Conservation (phyloP, 2,329 filamentous ascomycete genomes). For the Botrytis porri region DNA sequence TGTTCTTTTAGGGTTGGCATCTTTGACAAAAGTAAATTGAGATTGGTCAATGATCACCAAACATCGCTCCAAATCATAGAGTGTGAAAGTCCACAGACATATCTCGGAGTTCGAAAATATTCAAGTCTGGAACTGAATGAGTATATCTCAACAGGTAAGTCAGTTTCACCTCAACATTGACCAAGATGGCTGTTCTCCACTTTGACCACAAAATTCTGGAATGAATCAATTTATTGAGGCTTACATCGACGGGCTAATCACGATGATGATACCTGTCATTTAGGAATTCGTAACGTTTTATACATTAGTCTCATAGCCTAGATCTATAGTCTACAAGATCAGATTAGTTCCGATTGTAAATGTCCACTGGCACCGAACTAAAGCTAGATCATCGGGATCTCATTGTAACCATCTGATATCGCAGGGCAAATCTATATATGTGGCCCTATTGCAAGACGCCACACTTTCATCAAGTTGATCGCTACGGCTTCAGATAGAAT, state of each 20-base stretch:
- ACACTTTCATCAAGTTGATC: not conserved
- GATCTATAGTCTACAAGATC: not conserved
- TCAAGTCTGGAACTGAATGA: too few relatives aligned
- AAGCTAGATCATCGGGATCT: not conserved
- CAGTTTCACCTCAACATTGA: not conserved
- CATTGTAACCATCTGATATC: too few relatives aligned
- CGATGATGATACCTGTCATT: not conserved
- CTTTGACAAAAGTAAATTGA: not conserved
- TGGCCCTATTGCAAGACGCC: too few relatives aligned
- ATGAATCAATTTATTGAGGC: not conserved
- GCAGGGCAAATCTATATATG: not conserved
- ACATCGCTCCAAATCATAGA: not conserved
- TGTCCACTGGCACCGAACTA: not conserved
- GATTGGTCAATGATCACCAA: not conserved
- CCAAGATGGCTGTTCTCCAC: not conserved
- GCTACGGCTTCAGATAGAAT: not conserved
- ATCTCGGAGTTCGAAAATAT: not conserved
- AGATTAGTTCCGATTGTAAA: not conserved
- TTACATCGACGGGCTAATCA: not conserved
- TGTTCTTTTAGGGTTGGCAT: not conserved
- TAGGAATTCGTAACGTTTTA: not conserved
- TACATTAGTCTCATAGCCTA: not conserved
- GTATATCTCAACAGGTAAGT: accelerated
- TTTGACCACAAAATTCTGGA: not conserved
- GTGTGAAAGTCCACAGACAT: not conserved